A percentile compares a stretch with the other conserved stretches of the same genome.
Conservation (phyloP, 2,329 filamentous ascomycete species). For the Coccinonectria pachysandricola region DNA sequence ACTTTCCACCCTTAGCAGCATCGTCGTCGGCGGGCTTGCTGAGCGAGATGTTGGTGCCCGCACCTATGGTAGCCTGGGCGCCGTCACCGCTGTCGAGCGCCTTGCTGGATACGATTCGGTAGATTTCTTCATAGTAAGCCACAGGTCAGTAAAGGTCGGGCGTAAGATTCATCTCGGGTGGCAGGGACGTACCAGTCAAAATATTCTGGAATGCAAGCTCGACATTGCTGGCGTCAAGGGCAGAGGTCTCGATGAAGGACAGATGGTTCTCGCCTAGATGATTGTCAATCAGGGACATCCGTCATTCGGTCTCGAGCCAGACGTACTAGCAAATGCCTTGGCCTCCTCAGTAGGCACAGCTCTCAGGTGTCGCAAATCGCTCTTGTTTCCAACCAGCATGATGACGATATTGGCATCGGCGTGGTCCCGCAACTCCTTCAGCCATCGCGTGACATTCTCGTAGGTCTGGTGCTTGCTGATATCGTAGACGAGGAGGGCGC, state of each 20-base stretch:
- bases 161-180: no score
- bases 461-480: slow-evolving; percentile 99
- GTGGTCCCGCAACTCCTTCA: slow-evolving; percentile 97
- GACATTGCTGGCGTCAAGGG: slow-evolving; percentile 96
- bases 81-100: slow-evolving; percentile 83
- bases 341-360: slow-evolving; percentile 97
- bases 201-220: slow-evolving; percentile 99
- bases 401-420: slow-evolving; percentile 99
- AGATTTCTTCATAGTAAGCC: slow-evolving; percentile 98
- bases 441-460: slow-evolving; percentile 96
- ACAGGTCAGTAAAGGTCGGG: no score
- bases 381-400: slow-evolving; percentile 99
- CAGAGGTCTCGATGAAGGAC: slow-evolving; percentile 98
- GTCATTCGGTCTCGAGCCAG: no score
- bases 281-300: slow-evolving; percentile 7
- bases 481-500: slow-evolving; percentile 95
- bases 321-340: slow-evolving; percentile 89
- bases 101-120: slow-evolving; percentile 97
- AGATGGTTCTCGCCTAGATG: slow-evolving; percentile 83
- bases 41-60: slow-evolving; percentile 75
- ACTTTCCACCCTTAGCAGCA: slow-evolving; percentile 68
- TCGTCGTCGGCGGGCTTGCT: slow-evolving; percentile 72
- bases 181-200: slow-evolving; percentile 64
- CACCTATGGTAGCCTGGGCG: slow-evolving; percentile 66
- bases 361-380: slow-evolving; percentile 96